Evolutionary conservation across 441 rosid genomes (phyloP).

Genomic region (Erodium texanum): DNA sequence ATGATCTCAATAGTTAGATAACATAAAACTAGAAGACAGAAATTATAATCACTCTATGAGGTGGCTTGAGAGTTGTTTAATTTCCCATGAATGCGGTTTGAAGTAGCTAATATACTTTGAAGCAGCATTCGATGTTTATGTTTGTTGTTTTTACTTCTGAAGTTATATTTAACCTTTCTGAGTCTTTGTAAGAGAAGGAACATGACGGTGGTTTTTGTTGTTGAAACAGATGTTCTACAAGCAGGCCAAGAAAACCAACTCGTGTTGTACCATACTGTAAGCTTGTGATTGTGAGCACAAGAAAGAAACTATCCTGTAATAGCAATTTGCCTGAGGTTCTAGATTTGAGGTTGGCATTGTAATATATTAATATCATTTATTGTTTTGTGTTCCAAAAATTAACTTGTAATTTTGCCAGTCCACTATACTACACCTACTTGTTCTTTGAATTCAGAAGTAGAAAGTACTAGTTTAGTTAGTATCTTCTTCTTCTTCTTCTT

Average conservation of each 20-base stretch:
- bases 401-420: not conserved
- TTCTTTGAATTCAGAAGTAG: no score
- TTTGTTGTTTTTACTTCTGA: no score
- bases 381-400: conserved; percentile 22
- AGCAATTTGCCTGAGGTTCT: conserved; percentile 19
- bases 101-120: not conserved
- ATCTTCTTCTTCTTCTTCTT: no score
- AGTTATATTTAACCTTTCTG: no score
- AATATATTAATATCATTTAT: conserved; percentile 29
- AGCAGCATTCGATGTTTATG: not conserved
- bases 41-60: not conserved
- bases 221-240: conserved; percentile 94
- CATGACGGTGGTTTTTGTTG: no score
- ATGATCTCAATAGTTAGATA: not conserved
- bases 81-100: not conserved
- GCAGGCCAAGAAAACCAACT: conserved; percentile 96
- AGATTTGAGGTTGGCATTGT: conserved; percentile 19
- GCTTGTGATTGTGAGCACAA: conserved; percentile 16
- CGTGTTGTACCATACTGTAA: conserved; percentile 75
- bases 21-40: not conserved
- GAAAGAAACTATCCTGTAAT: conserved; percentile 7
- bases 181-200: no score
- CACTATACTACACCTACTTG: no score
- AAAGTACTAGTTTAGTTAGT: no score
- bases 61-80: not conserved